A percentile compares a stretch with the other conserved stretches of the same genome.
These are phyloP conservation scores for Tricholoma matsutake DNA, from an alignment of 768 basidiomycete species.

Conservation along the genomic window DNA sequence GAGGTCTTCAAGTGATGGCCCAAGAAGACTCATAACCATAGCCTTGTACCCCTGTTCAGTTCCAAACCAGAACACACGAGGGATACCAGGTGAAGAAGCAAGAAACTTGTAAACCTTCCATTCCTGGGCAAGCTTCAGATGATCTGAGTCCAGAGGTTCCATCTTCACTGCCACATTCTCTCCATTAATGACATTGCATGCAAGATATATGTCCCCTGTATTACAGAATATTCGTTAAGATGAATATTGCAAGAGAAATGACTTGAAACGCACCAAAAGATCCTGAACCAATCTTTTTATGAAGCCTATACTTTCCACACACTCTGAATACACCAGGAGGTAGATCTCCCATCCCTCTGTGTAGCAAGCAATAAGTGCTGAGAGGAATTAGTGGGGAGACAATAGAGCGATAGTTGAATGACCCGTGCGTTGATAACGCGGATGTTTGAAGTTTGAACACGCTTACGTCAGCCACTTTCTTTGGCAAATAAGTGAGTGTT, in stretches of 20 bases:
- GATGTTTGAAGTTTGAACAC: too few relatives aligned
- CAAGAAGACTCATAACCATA: constrained; percentile 72
- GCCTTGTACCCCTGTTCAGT: constrained; percentile 44
- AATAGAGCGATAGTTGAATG: too few relatives aligned
- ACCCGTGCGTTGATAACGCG: too few relatives aligned
- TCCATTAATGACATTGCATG: constrained; percentile 71
- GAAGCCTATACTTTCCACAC: constrained; percentile 2
- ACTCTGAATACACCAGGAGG: constrained; percentile 5
- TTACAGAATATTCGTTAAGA: too few relatives aligned
- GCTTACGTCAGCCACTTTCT: too few relatives aligned
- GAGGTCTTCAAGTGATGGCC: constrained; percentile 2
- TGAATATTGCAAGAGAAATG: neutral
- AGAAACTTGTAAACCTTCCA: constrained; percentile 65
- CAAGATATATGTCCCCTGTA: neutral
- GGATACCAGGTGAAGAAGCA: constrained; percentile 68
- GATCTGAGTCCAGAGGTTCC: constrained; percentile 36
- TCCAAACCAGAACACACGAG: constrained; percentile 69
- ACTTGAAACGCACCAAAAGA: constrained; percentile 1
- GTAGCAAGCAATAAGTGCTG: too few relatives aligned
- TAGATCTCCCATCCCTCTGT: constrained; percentile 3
- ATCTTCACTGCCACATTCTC: constrained; percentile 85
- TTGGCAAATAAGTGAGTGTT: too few relatives aligned
- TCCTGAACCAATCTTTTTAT: constrained; percentile 2
- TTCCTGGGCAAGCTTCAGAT: constrained; percentile 81
- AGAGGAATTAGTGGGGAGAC: too few relatives aligned